A percentile compares a stretch with the other conserved stretches of the same genome.
phyloP scores from a whole-genome alignment of 1,284 basidiomycete species.

The Abortiporus biennis region DNA sequence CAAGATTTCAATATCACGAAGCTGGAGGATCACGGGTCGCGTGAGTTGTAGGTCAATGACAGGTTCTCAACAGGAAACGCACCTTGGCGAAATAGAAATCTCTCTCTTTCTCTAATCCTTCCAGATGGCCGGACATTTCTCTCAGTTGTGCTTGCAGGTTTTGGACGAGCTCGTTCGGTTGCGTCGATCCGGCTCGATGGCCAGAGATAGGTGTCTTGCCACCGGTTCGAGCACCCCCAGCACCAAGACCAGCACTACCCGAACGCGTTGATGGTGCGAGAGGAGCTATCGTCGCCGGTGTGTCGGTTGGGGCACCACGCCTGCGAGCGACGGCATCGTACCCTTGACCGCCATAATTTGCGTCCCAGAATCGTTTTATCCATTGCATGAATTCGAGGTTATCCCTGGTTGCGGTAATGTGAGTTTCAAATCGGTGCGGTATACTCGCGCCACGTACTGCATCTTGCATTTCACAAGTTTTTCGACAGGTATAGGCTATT shows the following conservation, averaged over 20 bases:
- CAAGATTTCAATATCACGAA: conserved; percentile 93
- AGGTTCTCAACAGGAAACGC: conserved; percentile 16
- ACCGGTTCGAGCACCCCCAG: conserved; percentile 40
- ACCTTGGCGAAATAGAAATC: conserved; percentile 99
- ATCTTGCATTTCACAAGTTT: conserved; percentile 97
- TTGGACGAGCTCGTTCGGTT: conserved; percentile 55
- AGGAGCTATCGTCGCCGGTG: conserved; percentile 75
- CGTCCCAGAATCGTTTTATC: conserved; percentile 96
- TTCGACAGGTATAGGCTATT: conserved; percentile 89
- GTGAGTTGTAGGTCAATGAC: neutral
- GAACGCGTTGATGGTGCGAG: conserved; percentile 30
- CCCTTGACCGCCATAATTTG: conserved; percentile 80
- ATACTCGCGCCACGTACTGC: conserved; percentile 61
- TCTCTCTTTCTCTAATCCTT: conserved; percentile 89
- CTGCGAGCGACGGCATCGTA: conserved; percentile 88
- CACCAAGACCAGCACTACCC: conserved; percentile 27
- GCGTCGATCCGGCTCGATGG: conserved; percentile 53
- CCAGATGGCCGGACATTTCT: conserved; percentile 80
- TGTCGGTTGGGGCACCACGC: conserved; percentile 67
- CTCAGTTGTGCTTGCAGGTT: conserved; percentile 73
- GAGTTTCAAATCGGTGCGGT: conserved; percentile 3
- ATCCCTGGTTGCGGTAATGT: conserved; percentile 49
- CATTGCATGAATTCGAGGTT: conserved; percentile 99
- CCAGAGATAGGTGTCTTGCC: conserved; percentile 68
- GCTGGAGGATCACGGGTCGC: conserved; percentile 36